Base-by-base conservation (phyloP, 1,284 basidiomycete species). In the Ceratobasidium sp. region DNA sequence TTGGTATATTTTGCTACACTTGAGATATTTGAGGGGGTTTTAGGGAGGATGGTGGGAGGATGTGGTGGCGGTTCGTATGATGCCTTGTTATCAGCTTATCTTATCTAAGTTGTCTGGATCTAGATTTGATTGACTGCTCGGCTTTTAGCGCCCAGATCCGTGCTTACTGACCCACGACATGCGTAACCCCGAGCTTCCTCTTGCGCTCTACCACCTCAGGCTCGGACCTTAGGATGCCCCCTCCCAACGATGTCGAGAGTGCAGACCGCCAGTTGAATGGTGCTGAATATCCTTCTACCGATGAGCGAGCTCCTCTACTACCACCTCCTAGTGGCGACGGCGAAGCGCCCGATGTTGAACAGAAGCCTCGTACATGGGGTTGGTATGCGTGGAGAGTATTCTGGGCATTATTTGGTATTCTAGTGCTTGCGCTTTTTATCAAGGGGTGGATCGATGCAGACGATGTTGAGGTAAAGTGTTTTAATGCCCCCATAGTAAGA, bases 361-460 rank as follows among this genome's bases (percentile, higher is more conserved):
- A 56, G 20, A 46, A 77, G 51, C 73, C 73, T 20, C 61, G 40
- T 39, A 77, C 64, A 15, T 46, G 44, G 51, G 49, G 51, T 3
- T 77, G 73, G 73, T 77, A 77, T 67, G 73, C 60, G 9, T 78
- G 78, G 78, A 64, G 70, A 39, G 44, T 33, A 1, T 73, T 79
- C 44, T 79, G 63, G 70, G 64, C 40, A 9, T 0, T 79, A 5
- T 23, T 79, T 68, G 78, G 20, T 9, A 63, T 55, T 7, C 4
- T 77, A 9, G 26, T 79, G 10, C 51, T 77, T 23, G 75, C 42
- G 5, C 28, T 79, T 15, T 89, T 94, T 76, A 87, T 94, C 83
- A 92, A 93, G 82, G 91, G 89, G 0, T 91, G 92, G 82, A 89
- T 93, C 23, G 91, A 93, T 66, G 87, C 90, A 6, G 91, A 89